Evolutionary conservation across 441 rosid genomes (phyloP).

Genomic region (Populus hybrid): DNA sequence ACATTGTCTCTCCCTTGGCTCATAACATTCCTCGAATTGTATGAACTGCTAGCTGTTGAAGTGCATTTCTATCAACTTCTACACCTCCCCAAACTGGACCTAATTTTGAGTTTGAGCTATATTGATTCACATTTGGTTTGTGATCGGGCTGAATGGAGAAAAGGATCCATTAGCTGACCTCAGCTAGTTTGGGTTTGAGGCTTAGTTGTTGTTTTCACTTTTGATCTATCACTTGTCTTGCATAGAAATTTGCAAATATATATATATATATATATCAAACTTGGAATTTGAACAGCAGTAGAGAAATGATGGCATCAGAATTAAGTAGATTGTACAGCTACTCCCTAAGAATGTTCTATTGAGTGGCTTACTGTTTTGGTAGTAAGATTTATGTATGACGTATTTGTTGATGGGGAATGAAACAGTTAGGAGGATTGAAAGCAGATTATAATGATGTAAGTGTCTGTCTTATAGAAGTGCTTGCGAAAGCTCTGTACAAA

Average conservation of each 20-base stretch:
- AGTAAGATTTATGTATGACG: background rate
- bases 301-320: background rate
- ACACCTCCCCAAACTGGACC: background rate
- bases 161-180: background rate
- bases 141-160: background rate
- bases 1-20: background rate
- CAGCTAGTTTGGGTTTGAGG: background rate
- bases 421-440: background rate
- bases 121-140: background rate
- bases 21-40: background rate
- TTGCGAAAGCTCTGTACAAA: background rate
- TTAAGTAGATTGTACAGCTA: background rate
- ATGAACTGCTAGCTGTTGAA: background rate
- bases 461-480: background rate
- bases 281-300: background rate
- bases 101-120: background rate
- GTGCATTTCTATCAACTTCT: background rate
- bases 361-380: background rate
- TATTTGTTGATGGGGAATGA: background rate
- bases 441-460: background rate
- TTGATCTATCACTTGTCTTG: background rate
- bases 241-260: background rate
- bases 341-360: background rate
- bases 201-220: background rate
- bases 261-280: background rate